Base-by-base conservation (phyloP, 768 basidiomycete species). In the Steccherinum ochraceum region DNA sequence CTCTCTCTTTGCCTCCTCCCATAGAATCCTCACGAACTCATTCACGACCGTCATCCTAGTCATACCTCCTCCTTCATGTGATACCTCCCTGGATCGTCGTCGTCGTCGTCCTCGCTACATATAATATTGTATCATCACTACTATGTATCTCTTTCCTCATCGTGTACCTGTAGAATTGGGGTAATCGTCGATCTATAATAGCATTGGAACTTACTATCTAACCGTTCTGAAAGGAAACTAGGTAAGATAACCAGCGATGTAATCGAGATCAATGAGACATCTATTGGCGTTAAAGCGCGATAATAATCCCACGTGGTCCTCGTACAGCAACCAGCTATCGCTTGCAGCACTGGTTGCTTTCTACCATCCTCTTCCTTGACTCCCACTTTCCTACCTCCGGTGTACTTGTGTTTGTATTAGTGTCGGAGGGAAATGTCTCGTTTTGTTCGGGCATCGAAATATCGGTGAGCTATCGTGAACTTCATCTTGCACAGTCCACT, bases 371-470 rank as follows among this genome's bases (percentile, higher is more conserved):
- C n/a, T 35, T 35, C 30, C 16, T 16, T 35, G 7, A 35, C 16
- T 35, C 30, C 7, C 16, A 7, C 16, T 35, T 35, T 35, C 7
- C 30, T 7, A 35, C 16, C 7, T 35, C 16, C 30, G 30, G 30
- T 35, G 30, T 35, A 7, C 30, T 35, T 16, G 30, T 35, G 30
- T 16, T 35, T 16, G 7, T n/a, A n/a, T n/a, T n/a, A n/a, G n/a
- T n/a, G n/a, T n/a, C n/a, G n/a, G n/a, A n/a, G n/a, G n/a, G 30
- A 35, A 35, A 58, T 58, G 57, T 58, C 57, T 52, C 57, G 57
- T 21, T 58, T 58, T 42, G 57, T 58, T 19, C 57, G 57, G 13
- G 51, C 54, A 2, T 58, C 57, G 2, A 58, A 58, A 41, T 58
- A 58, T 27, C 57, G 57, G 57, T 55, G 30, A 47, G 57, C 47